Conservation (phyloP, 768 basidiomycete species). For the Podaxis pistillaris region DNA sequence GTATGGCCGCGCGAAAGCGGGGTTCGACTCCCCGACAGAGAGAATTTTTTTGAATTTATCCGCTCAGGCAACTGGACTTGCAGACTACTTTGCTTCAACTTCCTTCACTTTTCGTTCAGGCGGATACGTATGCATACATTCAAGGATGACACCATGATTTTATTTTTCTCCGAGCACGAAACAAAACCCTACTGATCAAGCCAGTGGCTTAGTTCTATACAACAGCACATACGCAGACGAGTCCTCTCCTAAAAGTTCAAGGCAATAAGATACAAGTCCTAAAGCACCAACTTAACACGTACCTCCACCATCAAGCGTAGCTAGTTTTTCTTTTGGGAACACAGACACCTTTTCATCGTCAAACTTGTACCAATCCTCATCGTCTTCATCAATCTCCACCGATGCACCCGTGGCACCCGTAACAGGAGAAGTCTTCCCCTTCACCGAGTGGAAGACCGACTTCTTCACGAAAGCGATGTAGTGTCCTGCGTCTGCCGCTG, state of each 20-base stretch:
- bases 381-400: conserved; percentile 52
- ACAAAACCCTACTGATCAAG: neutral
- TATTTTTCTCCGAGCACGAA: neutral
- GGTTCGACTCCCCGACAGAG: conserved; percentile 21
- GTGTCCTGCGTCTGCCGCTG: conserved; percentile 92
- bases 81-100: neutral
- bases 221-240: conserved; percentile 19
- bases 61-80: too few relatives aligned
- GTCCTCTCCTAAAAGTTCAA: conserved; percentile 53
- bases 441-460: conserved; percentile 56
- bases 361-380: conserved; percentile 94
- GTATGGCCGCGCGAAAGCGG: conserved; percentile 18
- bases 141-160: neutral
- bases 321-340: conserved; percentile 83
- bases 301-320: conserved; percentile 83
- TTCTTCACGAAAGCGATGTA: conserved; percentile 93
- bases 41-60: conserved; percentile 1
- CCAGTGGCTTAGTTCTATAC: conserved; percentile 16
- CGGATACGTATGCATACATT: neutral
- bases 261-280: conserved; percentile 80
- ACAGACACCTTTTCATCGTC: conserved; percentile 93
- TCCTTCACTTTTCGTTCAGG: neutral
- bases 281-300: conserved; percentile 61
- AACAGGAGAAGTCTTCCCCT: conserved; percentile 20
- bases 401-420: conserved; percentile 19